Base-by-base conservation (phyloP, 345 rosid genomes). In the Hibiscus tridactylites region DNA sequence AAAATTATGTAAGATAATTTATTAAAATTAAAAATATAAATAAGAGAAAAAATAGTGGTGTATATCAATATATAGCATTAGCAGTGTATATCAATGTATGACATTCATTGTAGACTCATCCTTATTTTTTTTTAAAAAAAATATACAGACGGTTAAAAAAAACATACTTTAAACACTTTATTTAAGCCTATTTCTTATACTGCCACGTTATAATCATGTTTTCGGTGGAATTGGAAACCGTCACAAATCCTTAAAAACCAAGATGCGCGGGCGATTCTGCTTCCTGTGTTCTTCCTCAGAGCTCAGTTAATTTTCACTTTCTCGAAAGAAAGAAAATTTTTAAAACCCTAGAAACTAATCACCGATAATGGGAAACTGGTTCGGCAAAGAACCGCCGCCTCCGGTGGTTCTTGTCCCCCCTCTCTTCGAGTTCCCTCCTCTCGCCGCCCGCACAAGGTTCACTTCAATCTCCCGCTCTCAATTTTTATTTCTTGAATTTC, bases 371-470 rank as follows among this genome's bases (percentile, higher is more conserved):
- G 91, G 97, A 63, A 89, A 91, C 75, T 74, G 52, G 78, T 12
- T 87, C 37, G 56, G 74, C 78, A 87, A 87, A 77, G 88, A 87
- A 65, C 87, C 88, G 50, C 93, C 97, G 19, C 96, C 98, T 56
- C 92, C 92, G 58, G 77, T 91, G 84, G 96, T 93, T 15, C 85
- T 93, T 17, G 96, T 93, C 13, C 98, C 98, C 37, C 96, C 97
- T 16, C 92, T 91, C 72, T 91, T 91, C 76, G 98, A 91, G 70
- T 93, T 84, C 79, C 98, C 97, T 33, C 98, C 98, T 13, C 87
- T 93, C 44, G 91, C 92, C 16, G 92, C 92, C 66, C 97, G 98
- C 56, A 85, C 78, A 82, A 88, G 98, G 97, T 89, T 13, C 10
- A 9, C 9, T 69, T 75, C 74, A 29, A 21, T 78, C 57, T 62